Conservation (phyloP, 257 asterid genomes). For the Gentiana dahurica region DNA sequence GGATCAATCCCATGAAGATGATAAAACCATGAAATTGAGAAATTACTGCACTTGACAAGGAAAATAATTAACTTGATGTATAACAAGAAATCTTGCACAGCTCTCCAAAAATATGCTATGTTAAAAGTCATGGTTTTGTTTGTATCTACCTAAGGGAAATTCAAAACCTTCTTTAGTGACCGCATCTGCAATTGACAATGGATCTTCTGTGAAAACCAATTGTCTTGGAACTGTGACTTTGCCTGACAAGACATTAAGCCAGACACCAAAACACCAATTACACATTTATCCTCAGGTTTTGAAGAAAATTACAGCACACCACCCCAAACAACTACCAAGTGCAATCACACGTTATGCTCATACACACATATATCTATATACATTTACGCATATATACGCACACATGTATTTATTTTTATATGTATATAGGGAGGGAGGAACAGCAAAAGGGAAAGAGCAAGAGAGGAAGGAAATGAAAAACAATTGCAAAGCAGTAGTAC, state of each 20-base stretch:
- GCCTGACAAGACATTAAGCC: conserved; percentile 26
- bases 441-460: background rate
- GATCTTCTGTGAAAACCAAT: conserved; percentile 55
- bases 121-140: too few species aligned
- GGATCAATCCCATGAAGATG: too few species aligned
- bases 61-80: too few species aligned
- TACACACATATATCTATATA: too few species aligned
- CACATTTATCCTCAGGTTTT: background rate
- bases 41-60: too few species aligned
- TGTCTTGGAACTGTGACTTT: conserved; percentile 70
- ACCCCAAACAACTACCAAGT: too few species aligned
- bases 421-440: too few species aligned
- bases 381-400: too few species aligned
- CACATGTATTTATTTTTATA: too few species aligned
- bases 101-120: too few species aligned
- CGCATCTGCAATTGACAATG: conserved; percentile 52
- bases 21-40: too few species aligned
- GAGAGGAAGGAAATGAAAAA: background rate
- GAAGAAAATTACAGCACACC: conserved; percentile 1
- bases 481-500: conserved; percentile 20
- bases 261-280: conserved; percentile 3
- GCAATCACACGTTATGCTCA: background rate
- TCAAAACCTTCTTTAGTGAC: conserved; percentile 58
- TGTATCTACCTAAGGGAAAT: conserved; percentile 81
- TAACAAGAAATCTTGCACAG: too few species aligned